These are phyloP conservation scores for Beauveria pseudobassiana DNA, from an alignment of 2,329 filamentous ascomycete species.

Conservation along the genomic window DNA sequence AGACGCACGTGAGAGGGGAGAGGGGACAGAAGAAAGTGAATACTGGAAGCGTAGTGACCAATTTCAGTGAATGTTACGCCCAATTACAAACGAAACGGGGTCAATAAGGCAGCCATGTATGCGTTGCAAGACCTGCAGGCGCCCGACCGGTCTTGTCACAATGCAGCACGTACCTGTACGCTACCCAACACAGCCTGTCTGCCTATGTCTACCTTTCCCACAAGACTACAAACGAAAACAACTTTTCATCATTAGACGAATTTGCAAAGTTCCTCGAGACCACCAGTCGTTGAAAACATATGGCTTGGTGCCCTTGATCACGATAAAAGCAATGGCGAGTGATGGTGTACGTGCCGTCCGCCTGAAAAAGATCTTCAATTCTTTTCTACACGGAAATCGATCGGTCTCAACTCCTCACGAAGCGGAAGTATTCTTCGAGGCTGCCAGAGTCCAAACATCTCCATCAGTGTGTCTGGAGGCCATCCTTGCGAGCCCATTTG, in stretches of 20 bases:
- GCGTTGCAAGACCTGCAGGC: not conserved
- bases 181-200: not conserved
- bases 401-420: conserved; percentile 11
- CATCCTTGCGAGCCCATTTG: conserved; percentile 18
- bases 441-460: conserved; percentile 13
- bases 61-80: no score
- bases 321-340: not conserved
- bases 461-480: conserved; percentile 21
- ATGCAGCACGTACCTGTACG: not conserved
- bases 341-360: conserved; percentile 5
- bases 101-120: not conserved
- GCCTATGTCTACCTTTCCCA: not conserved
- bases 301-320: not conserved
- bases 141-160: not conserved
- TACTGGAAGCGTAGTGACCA: no score
- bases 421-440: conserved; percentile 23
- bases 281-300: not conserved
- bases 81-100: not conserved
- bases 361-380: conserved; percentile 13
- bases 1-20: not conserved
- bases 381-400: conserved; percentile 13
- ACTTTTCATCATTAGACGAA: not conserved
- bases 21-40: not conserved
- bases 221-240: not conserved
- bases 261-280: not conserved